Percentiles rank a stretch among this genome's conserved stretches.
Conservation (phyloP, 2,329 filamentous ascomycete species). For the Stagonosporopsis chrysanthemi region DNA sequence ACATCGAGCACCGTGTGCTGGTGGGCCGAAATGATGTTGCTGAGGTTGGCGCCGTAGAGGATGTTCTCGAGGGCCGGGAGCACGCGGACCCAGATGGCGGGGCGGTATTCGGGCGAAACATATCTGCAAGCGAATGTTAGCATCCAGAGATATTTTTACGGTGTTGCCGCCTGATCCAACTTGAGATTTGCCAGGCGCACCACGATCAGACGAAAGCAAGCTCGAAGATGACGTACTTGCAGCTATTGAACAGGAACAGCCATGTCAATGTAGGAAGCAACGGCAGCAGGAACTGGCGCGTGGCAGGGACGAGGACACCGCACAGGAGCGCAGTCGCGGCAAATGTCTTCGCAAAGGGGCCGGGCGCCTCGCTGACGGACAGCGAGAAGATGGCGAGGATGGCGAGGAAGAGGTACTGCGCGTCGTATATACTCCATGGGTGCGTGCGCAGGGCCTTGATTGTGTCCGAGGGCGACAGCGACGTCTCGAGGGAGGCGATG, state of each 20-base stretch:
- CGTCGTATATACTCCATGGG: slow-evolving; percentile 82
- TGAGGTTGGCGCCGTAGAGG: slow-evolving; percentile 92
- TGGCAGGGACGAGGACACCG: slow-evolving; percentile 80
- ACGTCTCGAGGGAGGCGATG: slow-evolving; percentile 79
- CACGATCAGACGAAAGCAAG: slow-evolving; percentile 10
- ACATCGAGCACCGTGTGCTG: slow-evolving; percentile 84
- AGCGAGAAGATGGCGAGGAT: slow-evolving; percentile 82
- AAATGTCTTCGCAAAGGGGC: slow-evolving; percentile 78
- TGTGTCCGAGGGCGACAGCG: slow-evolving; percentile 81
- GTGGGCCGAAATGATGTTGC: slow-evolving; percentile 92
- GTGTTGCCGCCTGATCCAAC: slow-evolving; percentile 15
- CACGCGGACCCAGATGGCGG: slow-evolving; percentile 94
- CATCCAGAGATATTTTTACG: background rate
- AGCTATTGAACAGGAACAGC: slow-evolving; percentile 90
- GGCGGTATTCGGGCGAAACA: slow-evolving; percentile 85
- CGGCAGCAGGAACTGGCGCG: slow-evolving; percentile 89
- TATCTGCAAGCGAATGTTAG: slow-evolving; percentile 65
- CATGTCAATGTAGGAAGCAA: slow-evolving; percentile 85
- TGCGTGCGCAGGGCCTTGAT: slow-evolving; percentile 77
- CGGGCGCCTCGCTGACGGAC: slow-evolving; percentile 78
- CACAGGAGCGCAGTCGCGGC: slow-evolving; percentile 71
- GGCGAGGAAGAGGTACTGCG: slow-evolving; percentile 80
- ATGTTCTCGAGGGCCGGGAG: slow-evolving; percentile 95
- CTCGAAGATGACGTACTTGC: slow-evolving; percentile 71
- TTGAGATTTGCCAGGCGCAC: slow-evolving; percentile 2